These are phyloP conservation scores for Yarrowia sp. DNA, from an alignment of 805 yeast species.

Conservation along the genomic window DNA sequence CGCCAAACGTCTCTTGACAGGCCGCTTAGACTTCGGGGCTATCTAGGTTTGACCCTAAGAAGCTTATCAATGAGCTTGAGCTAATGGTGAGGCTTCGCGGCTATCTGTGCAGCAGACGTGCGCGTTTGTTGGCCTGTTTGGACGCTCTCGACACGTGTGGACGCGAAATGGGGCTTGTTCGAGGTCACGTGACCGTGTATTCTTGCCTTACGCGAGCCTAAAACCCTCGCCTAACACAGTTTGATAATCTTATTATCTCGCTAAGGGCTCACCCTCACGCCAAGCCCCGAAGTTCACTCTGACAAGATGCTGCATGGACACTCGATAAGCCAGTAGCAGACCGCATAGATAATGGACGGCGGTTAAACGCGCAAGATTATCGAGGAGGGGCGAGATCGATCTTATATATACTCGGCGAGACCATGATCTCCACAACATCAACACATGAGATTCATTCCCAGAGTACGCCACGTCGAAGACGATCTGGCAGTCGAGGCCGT, in stretches of 20 bases:
- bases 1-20: no score
- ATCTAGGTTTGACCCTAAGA: constrained; percentile 2
- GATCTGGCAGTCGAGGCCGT: background rate
- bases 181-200: background rate
- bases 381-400: background rate
- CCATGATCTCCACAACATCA: no score
- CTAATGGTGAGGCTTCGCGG: background rate
- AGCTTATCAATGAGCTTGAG: background rate
- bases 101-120: background rate
- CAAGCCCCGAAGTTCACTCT: background rate
- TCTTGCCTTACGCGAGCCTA: no score
- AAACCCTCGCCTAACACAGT: no score
- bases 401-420: background rate
- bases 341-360: background rate
- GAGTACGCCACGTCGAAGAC: background rate
- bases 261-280: no score
- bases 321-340: background rate
- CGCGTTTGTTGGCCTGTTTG: no score
- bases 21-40: background rate
- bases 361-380: background rate
- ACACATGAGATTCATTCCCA: constrained; percentile 8
- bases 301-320: background rate
- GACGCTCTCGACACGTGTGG: no score
- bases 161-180: no score
- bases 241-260: no score